Percentiles rank a stretch among this genome's conserved stretches.
These are phyloP conservation scores for Quercus mongolica DNA, from an alignment of 306 rosid species.

Conservation along the genomic window DNA sequence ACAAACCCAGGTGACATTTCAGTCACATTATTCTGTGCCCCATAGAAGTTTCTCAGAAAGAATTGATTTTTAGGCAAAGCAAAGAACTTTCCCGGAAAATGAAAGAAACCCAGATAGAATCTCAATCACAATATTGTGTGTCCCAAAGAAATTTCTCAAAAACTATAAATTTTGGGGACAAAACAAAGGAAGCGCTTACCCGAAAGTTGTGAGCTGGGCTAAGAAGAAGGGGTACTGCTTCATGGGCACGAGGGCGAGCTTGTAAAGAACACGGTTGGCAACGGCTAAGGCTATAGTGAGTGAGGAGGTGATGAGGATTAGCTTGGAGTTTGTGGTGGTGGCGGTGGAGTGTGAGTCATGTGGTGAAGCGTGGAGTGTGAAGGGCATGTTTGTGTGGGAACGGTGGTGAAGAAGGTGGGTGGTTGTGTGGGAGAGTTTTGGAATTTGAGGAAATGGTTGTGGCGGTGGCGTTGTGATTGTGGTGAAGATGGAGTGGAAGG, in stretches of 20 bases:
- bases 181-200: constrained; percentile 28
- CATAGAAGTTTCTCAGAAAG: no score
- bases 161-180: no score
- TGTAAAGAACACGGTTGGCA: constrained; percentile 84
- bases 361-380: constrained; percentile 40
- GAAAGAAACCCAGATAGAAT: neutral
- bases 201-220: constrained; percentile 81
- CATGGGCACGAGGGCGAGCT: constrained; percentile 87
- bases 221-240: constrained; percentile 74
- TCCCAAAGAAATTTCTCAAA: no score
- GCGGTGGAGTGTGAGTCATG: constrained; percentile 15
- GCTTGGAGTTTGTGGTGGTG: constrained; percentile 13
- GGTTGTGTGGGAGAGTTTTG: constrained; percentile 18
- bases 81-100: neutral
- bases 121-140: neutral
- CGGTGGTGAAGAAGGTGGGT: neutral
- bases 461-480: constrained; percentile 5
- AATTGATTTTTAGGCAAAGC: no score
- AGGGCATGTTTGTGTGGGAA: constrained; percentile 2
- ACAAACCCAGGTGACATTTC: no score
- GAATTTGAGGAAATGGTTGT: constrained; percentile 4
- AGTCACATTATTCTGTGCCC: no score
- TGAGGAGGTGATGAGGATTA: constrained; percentile 36
- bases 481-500: neutral
- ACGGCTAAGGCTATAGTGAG: constrained; percentile 48